Evolutionary conservation across 2,329 filamentous ascomycete genomes (phyloP), one percentile per base, ranked within the genome.

Genomic region (Aspergillus sp.): DNA sequence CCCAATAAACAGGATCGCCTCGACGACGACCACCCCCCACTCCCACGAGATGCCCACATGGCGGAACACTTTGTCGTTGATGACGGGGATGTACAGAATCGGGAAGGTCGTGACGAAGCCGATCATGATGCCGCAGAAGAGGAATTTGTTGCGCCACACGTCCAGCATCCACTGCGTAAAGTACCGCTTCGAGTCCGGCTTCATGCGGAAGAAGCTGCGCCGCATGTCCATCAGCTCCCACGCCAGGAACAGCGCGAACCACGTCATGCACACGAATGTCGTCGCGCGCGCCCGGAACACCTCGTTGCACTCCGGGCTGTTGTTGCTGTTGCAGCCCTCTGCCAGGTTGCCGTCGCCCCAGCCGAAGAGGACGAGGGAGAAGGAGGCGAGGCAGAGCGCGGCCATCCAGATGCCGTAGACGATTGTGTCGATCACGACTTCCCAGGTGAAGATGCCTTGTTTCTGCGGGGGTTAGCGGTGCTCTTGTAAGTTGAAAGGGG

Each of bases 371-470:
- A 88, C 82, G 9, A 89, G 75, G 1, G 81, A 75, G 70, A 89
- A 89, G 40, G 81, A 76, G 3, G 78, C 74, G 1, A 88, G 78
- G 60, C 83, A 87, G 56, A 89, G 84, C 2, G 78, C 81, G 2
- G 88, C 88, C 85, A 93, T 91, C 77, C 88, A 86, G 59, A 86
- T 64, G 21, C 90, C 90, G 65, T 93, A 92, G 16, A 91, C 84
- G 11, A 90, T 68, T 82, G 91, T 92, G 70, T 94, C 90, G 57
- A 87, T 73, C 45, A 92, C 80, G 59, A 94, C 82, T 73, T 94
- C 87, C 66, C 81, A 80, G 13, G 88, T 91, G 71, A 94, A 94
- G 45, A 93, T 85, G 57, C 88, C 88, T 55, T 75, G 73, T 71
- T 83, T 82, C 67, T 70, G 9, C 49, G 19, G 11, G 19, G 11